A percentile compares a stretch with the other conserved stretches of the same genome.
phyloP scores from a whole-genome alignment of 306 rosid genomes.

The Fragaria ananassa region DNA sequence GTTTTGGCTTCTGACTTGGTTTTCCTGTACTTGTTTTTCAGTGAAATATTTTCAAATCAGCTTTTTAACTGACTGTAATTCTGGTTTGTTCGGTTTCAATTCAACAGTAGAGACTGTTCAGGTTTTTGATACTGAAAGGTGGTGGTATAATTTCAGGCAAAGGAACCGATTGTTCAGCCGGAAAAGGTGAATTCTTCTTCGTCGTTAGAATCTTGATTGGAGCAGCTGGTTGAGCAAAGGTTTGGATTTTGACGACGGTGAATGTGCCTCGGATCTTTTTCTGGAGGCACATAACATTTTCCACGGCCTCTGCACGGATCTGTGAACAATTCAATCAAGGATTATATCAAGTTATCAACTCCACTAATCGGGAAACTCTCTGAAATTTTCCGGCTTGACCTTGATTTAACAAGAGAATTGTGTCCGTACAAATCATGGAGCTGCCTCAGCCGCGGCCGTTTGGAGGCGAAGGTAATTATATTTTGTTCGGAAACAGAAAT shows the following conservation, averaged over 20 bases:
- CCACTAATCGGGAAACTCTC: not conserved
- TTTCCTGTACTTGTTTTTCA: no score
- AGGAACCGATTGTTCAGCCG: not conserved
- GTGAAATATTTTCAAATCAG: no score
- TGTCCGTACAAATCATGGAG: slow-evolving; percentile 52
- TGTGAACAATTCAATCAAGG: not conserved
- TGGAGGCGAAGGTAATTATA: slow-evolving; percentile 62
- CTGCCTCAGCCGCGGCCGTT: slow-evolving; percentile 77
- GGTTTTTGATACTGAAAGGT: slow-evolving; percentile 10
- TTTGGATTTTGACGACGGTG: not conserved
- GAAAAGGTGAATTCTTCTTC: not conserved
- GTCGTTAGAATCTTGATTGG: not conserved
- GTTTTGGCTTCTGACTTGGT: not conserved
- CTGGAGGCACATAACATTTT: slow-evolving; percentile 8
- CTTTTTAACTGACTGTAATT: no score
- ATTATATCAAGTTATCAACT: not conserved
- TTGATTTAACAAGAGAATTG: not conserved
- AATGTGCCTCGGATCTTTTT: slow-evolving; percentile 56
- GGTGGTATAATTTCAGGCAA: not conserved
- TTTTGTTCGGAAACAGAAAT: not conserved
- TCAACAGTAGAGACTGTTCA: slow-evolving; percentile 40
- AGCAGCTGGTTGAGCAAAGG: not conserved
- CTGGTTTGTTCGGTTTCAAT: not conserved
- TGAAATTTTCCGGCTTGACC: not conserved
- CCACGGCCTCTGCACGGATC: slow-evolving; percentile 39